These are phyloP conservation scores for Medicago lupulina DNA, from an alignment of 306 rosid species.

Conservation along the genomic window DNA sequence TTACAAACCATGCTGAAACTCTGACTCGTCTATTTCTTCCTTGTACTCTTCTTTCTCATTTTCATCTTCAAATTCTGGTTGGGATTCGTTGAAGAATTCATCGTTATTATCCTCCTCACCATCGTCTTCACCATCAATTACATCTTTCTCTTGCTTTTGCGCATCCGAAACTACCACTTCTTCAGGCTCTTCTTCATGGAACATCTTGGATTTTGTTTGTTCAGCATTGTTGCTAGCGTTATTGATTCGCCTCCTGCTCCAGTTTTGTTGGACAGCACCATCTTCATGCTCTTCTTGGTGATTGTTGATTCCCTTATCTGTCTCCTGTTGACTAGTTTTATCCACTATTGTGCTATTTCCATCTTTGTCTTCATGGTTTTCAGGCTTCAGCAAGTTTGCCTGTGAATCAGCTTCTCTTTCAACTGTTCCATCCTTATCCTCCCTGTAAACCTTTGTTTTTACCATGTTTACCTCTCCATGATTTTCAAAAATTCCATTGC, in stretches of 20 bases:
- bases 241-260: slow-evolving; percentile 42
- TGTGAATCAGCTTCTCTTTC: slow-evolving; percentile 34
- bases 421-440: slow-evolving; percentile 39
- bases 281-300: slow-evolving; percentile 36
- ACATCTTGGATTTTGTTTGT: slow-evolving; percentile 21
- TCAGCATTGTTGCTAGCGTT: slow-evolving; percentile 25
- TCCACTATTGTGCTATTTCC: slow-evolving; percentile 21
- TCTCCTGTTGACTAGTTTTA: slow-evolving; percentile 36
- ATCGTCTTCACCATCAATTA: background rate
- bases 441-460: slow-evolving; percentile 41
- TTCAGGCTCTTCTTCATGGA: slow-evolving; percentile 24
- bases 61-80: slow-evolving; percentile 43
- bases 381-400: slow-evolving; percentile 29
- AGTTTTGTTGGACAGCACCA: slow-evolving; percentile 35
- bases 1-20: slow-evolving; percentile 47
- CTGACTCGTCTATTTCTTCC: slow-evolving; percentile 60
- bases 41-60: slow-evolving; percentile 55
- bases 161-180: slow-evolving; percentile 39
- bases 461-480: slow-evolving; percentile 39
- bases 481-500: slow-evolving; percentile 36
- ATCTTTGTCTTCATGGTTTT: slow-evolving; percentile 39
- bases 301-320: slow-evolving; percentile 10
- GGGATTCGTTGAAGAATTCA: slow-evolving; percentile 40
- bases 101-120: slow-evolving; percentile 32
- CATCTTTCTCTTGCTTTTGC: slow-evolving; percentile 42